A percentile compares a stretch with the other conserved stretches of the same genome.
These are phyloP conservation scores for Pseudogymnoascus sp. DNA, from an alignment of 2,329 filamentous ascomycete genomes.

Conservation along the genomic window DNA sequence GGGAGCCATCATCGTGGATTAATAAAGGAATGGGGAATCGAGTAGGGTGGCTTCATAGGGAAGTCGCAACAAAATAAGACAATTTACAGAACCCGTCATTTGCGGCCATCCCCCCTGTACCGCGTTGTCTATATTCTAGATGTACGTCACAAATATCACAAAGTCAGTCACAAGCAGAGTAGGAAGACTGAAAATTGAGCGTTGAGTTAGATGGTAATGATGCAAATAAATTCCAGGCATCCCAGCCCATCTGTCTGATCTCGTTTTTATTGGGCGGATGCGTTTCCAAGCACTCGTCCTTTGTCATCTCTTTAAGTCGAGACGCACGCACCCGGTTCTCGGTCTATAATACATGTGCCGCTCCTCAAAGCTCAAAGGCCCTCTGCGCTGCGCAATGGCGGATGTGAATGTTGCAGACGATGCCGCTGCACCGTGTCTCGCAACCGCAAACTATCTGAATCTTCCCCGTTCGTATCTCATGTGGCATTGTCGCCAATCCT, in stretches of 20 bases:
- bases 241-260: conserved; percentile 1
- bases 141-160: neutral
- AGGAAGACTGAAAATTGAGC: neutral
- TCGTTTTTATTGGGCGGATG: neutral
- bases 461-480: neutral
- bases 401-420: neutral
- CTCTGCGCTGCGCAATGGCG: neutral
- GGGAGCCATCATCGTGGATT: neutral
- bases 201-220: conserved; percentile 3
- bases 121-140: neutral
- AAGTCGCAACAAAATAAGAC: neutral
- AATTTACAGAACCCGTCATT: neutral
- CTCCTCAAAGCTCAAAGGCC: neutral
- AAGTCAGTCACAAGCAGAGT: neutral
- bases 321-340: neutral
- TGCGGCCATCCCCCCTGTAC: neutral
- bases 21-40: neutral
- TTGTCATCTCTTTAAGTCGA: neutral
- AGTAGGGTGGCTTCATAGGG: neutral
- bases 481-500: neutral
- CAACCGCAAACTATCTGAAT: neutral
- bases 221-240: neutral
- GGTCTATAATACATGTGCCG: neutral
- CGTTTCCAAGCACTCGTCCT: neutral
- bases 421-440: neutral